Base-by-base conservation (phyloP, 768 basidiomycete genomes). In the Mycena sanguinolenta region DNA sequence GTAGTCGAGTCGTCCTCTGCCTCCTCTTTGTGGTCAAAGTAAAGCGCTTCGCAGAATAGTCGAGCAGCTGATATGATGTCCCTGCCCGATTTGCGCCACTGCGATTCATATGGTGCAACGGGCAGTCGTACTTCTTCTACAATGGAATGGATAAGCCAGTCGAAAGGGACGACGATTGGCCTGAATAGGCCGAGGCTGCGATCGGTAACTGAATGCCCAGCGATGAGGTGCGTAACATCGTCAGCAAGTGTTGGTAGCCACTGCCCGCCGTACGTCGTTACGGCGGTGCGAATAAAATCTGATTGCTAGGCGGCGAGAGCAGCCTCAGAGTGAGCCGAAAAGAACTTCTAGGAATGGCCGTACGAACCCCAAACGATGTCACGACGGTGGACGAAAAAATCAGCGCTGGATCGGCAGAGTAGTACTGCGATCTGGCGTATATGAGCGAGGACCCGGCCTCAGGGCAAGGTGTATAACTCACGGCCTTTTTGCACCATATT, bases 341-440 rank as follows among this genome's bases (percentile, higher is more conserved):
- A 7, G 8, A 32, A 13, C 27, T 50, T 34, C 4, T 25, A 6
- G 23, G n/a, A 21, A 52, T 3, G 7, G 0, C 0, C 28, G 4
- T 17, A 39, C 62, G 34, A 25, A 63, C 62, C 34, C 34, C 62
- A 23, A n/a, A 34, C 7, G 23, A 16, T 16, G 52, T 27, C 28
- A 63, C 17, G 34, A 63, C 62, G 17, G 23, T 27, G 5, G 50
- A 63, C 32, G 62, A 63, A 36, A 63, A 42, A 25, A 63, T 4
- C 17, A 63, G 34, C 4, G 16, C 21, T 17, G 62, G 62, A 30
- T 52, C 62, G 50, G 62, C 34, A 21, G 62, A 63, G 52, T 63
- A 63, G 52, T 52, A 28, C 7, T 39, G 62, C 14, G 62, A 53
- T 30, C 62, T 63, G 30, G 13, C 23, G 36, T 12, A 63, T 12